phyloP scores from a whole-genome alignment of 768 basidiomycete genomes.

The Boletus fagicola region DNA sequence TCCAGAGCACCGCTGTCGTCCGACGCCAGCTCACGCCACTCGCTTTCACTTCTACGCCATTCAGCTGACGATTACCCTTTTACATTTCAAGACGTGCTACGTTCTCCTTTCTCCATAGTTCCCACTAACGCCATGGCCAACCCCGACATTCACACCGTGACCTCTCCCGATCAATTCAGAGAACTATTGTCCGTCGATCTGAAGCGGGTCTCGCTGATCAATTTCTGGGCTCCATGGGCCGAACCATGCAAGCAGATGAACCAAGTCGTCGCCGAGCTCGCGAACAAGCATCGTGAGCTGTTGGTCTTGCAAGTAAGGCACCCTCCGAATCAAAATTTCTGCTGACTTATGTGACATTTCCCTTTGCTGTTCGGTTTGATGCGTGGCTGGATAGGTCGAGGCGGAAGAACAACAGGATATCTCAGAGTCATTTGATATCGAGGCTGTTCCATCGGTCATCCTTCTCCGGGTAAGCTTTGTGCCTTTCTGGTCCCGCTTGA shows the following conservation, averaged over 20 bases:
- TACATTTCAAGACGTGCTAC: not conserved
- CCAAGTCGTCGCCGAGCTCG: slow-evolving; percentile 67
- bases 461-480: slow-evolving; percentile 66
- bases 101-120: not conserved
- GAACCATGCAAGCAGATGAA: slow-evolving; percentile 91
- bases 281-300: slow-evolving; percentile 63
- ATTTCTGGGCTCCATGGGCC: slow-evolving; percentile 95
- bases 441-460: slow-evolving; percentile 83
- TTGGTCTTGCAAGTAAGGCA: slow-evolving; percentile 72
- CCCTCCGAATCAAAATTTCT: not conserved
- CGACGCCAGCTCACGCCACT: not conserved
- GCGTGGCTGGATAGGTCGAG: slow-evolving; percentile 56
- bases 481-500: not conserved
- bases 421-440: slow-evolving; percentile 87
- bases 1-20: not conserved
- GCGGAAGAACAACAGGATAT: slow-evolving; percentile 82
- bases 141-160: slow-evolving; percentile 47
- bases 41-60: not conserved
- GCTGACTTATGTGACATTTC: not conserved
- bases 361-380: not conserved
- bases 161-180: slow-evolving; percentile 72
- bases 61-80: not conserved
- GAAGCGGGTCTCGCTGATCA: slow-evolving; percentile 76
- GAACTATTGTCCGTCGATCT: slow-evolving; percentile 73
- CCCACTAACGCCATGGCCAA: slow-evolving; percentile 20